Conservation (phyloP, 176 grass and related monocot genomes). For the Cenchrus americanus region DNA sequence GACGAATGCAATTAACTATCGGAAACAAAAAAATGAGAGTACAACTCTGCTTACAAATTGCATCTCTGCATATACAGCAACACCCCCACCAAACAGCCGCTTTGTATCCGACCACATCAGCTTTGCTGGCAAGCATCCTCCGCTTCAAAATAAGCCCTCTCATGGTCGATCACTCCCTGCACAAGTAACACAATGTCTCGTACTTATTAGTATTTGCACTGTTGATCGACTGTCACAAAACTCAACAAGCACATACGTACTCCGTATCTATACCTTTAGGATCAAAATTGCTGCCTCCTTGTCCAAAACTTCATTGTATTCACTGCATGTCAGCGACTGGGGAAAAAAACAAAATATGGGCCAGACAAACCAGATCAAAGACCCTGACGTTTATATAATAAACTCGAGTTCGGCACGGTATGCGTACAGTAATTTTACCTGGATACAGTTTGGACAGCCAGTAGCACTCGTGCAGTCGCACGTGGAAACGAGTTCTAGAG, state of each 20-base stretch:
- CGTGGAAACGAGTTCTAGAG: slow-evolving; percentile 67
- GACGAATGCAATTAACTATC: neutral
- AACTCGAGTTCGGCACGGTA: neutral
- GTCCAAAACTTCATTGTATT: slow-evolving; percentile 88
- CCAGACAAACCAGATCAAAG: neutral
- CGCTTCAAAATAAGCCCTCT: slow-evolving; percentile 58
- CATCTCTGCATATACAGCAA: slow-evolving; percentile 10
- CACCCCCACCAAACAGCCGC: neutral
- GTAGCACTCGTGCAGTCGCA: slow-evolving; percentile 56
- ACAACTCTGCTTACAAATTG: neutral
- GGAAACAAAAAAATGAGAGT: neutral
- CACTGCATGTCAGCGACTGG: slow-evolving; percentile 75
- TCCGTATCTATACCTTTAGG: slow-evolving; percentile 70
- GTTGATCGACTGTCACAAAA: neutral
- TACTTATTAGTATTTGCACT: neutral
- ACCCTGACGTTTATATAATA: neutral
- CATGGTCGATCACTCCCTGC: slow-evolving; percentile 67
- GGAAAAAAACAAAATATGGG: neutral
- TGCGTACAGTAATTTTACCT: slow-evolving; percentile 34
- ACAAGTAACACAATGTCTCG: neutral
- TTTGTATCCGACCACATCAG: neutral
- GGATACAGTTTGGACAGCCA: slow-evolving; percentile 87
- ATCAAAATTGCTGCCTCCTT: slow-evolving; percentile 78
- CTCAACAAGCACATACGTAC: slow-evolving; percentile 1
- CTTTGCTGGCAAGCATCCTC: slow-evolving; percentile 19